Conservation (phyloP, 768 basidiomycete genomes). For the Tulasnella sp. region DNA sequence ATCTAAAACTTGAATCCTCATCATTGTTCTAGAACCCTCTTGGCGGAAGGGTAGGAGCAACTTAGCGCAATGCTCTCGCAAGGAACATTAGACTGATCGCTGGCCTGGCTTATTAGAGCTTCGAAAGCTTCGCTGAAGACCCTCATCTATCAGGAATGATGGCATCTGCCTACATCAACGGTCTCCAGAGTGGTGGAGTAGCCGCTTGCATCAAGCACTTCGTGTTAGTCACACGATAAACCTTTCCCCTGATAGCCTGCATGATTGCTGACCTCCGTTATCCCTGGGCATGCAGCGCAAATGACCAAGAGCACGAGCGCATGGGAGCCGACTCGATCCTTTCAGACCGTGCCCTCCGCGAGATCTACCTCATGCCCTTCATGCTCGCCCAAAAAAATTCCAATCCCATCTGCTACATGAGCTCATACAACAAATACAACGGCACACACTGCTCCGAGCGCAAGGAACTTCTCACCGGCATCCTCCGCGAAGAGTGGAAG, state of each 20-base stretch:
- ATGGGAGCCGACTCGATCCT: conserved; percentile 53
- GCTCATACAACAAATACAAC: conserved; percentile 40
- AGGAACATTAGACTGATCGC: background rate
- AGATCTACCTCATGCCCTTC: conserved; percentile 62
- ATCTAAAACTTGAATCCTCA: conserved; percentile 27
- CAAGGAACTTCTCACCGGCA: conserved; percentile 37
- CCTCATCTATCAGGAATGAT: conserved; percentile 60
- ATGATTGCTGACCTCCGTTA: background rate
- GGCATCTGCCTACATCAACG: conserved; percentile 60
- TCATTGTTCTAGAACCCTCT: conserved; percentile 22
- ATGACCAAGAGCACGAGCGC: conserved; percentile 65
- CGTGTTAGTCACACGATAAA: conserved; percentile 14
- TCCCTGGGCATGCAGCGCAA: conserved; percentile 26
- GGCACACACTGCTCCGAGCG: conserved; percentile 47
- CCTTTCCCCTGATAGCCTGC: background rate
- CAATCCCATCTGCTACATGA: conserved; percentile 47
- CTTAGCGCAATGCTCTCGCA: background rate
- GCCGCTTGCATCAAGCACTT: conserved; percentile 67
- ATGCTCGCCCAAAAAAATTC: conserved; percentile 43
- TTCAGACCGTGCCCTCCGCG: conserved; percentile 55
- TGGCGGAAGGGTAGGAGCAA: conserved; percentile 21
- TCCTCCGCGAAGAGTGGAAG: conserved; percentile 55
- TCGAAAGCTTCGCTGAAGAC: conserved; percentile 40
- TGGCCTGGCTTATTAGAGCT: background rate
- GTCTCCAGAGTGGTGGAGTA: conserved; percentile 54